Evolutionary conservation across 352 stramenopile genomes (phyloP).

Genomic region (Globisporangium uncinulatum): DNA sequence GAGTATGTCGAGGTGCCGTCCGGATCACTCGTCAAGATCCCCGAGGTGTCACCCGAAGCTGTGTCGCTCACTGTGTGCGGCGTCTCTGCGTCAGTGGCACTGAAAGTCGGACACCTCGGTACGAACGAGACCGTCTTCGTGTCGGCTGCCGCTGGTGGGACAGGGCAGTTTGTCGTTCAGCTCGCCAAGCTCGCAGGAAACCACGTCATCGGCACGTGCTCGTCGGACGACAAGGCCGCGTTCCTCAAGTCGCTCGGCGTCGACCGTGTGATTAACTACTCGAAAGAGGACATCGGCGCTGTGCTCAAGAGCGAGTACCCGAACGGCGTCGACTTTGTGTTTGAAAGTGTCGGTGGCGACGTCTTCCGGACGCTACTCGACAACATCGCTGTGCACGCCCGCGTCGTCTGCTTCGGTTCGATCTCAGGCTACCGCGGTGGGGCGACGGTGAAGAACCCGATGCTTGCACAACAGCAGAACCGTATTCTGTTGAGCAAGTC

Average conservation of each 20-base stretch:
- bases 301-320: conserved; percentile 51
- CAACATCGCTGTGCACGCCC: conserved; percentile 22
- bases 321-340: conserved; percentile 35
- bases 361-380: conserved; percentile 32
- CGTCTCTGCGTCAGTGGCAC: conserved; percentile 31
- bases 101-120: conserved; percentile 51
- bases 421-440: conserved; percentile 43
- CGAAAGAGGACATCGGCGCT: conserved; percentile 38
- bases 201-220: conserved; percentile 60
- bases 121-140: conserved; percentile 38
- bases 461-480: conserved; percentile 17
- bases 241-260: conserved; percentile 45
- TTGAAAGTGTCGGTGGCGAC: conserved; percentile 36
- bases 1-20: conserved; percentile 41
- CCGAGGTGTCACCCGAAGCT: conserved; percentile 1
- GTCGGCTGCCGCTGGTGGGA: conserved; percentile 43
- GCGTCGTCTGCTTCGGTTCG: conserved; percentile 35
- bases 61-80: conserved; percentile 1
- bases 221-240: conserved; percentile 71
- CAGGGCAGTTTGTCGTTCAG: conserved; percentile 65
- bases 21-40: conserved; percentile 24
- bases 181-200: conserved; percentile 66
- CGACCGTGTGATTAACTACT: conserved; percentile 73
- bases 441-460: conserved; percentile 34
- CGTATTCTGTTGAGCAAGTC: conserved; percentile 26